Evolutionary conservation across 306 rosid species (phyloP).

Genomic region (Cucurbita ficifolia): DNA sequence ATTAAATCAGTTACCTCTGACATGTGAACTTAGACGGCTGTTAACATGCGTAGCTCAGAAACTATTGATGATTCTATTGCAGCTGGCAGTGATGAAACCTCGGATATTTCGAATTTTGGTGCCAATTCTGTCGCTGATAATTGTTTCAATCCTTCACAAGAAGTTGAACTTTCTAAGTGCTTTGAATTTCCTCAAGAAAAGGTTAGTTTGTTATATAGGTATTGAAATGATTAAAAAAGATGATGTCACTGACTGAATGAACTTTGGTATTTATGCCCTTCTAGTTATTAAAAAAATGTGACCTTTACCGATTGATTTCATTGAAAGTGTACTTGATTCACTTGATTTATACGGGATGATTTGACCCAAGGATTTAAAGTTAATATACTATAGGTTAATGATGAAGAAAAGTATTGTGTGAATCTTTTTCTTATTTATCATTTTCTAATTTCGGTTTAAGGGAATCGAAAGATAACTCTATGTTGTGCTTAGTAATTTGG

Average conservation of each 20-base stretch:
- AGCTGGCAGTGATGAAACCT: slow-evolving; percentile 12
- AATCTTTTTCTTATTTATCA: background rate
- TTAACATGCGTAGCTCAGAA: slow-evolving; percentile 9
- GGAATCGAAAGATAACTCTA: background rate
- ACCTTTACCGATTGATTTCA: background rate
- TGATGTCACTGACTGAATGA: background rate
- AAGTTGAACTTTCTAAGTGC: background rate
- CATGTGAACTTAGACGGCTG: background rate
- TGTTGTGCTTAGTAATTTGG: background rate
- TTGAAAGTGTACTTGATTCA: background rate
- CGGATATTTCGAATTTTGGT: slow-evolving; percentile 20
- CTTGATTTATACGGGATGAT: background rate
- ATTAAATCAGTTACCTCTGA: background rate
- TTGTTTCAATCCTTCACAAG: slow-evolving; percentile 18
- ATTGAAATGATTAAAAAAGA: background rate
- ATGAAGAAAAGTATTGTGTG: background rate
- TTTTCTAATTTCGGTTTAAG: background rate
- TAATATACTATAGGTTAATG: background rate
- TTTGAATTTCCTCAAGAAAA: slow-evolving; percentile 13
- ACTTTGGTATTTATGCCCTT: background rate
- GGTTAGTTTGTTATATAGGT: slow-evolving; percentile 21
- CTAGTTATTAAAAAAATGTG: background rate
- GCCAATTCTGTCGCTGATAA: slow-evolving; percentile 20
- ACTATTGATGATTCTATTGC: slow-evolving; percentile 14
- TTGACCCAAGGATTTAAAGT: background rate